These are phyloP conservation scores for Termitomyces sp. DNA, from an alignment of 768 basidiomycete species.

Conservation along the genomic window DNA sequence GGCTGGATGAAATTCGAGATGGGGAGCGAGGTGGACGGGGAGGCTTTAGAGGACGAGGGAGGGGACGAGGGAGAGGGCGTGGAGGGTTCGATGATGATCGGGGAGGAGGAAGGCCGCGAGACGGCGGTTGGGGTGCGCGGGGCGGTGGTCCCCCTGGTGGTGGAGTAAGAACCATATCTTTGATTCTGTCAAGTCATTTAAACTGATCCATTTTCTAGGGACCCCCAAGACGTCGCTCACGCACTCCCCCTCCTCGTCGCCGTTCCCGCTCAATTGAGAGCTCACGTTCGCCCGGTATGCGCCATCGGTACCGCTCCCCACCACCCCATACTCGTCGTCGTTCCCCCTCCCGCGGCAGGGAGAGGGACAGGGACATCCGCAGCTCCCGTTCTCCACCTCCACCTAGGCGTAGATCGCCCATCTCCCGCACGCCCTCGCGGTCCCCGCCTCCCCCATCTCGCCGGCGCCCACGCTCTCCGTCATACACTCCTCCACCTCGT, in stretches of 20 bases:
- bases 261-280: slow-evolving; percentile 37
- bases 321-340: slow-evolving; percentile 36
- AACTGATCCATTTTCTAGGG: slow-evolving; percentile 22
- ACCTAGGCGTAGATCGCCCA: slow-evolving; percentile 28
- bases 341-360: slow-evolving; percentile 30
- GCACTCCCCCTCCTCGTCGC: slow-evolving; percentile 45
- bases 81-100: slow-evolving; percentile 43
- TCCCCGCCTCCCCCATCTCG: slow-evolving; percentile 32
- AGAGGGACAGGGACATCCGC: slow-evolving; percentile 18
- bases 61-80: slow-evolving; percentile 55
- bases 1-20: slow-evolving; percentile 67
- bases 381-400: slow-evolving; percentile 38
- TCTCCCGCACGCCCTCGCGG: slow-evolving; percentile 44
- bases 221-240: slow-evolving; percentile 42
- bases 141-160: slow-evolving; percentile 47
- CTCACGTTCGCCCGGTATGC: slow-evolving; percentile 36
- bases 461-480: slow-evolving; percentile 41
- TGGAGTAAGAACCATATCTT: slow-evolving; percentile 26
- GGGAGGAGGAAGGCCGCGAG: slow-evolving; percentile 52
- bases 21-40: slow-evolving; percentile 50
- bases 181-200: neutral
- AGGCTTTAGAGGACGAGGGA: slow-evolving; percentile 49
- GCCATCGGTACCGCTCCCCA: slow-evolving; percentile 34
- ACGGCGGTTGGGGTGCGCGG: slow-evolving; percentile 68
- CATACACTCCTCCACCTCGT: slow-evolving; percentile 49